These are phyloP conservation scores for Magnusiomyces ingens DNA, from an alignment of 1,139 yeast genomes.

Conservation along the genomic window DNA sequence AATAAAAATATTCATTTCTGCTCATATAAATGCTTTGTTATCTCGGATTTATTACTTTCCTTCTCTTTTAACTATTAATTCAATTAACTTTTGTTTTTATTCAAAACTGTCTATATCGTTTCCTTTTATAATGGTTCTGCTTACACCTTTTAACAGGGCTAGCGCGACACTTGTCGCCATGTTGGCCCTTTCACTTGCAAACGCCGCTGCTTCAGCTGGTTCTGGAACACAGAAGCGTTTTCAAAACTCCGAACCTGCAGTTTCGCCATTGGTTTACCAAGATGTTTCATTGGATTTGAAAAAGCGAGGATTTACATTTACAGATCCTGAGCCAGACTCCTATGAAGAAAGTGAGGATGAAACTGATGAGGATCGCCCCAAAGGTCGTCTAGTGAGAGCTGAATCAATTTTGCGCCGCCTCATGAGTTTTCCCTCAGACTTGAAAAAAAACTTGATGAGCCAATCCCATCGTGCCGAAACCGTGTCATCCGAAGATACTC, in stretches of 20 bases:
- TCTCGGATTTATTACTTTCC: background rate
- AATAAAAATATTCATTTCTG: too few relatives aligned
- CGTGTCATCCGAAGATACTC: background rate
- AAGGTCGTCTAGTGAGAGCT: background rate
- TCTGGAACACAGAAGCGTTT: background rate
- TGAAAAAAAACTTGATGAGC: too few relatives aligned
- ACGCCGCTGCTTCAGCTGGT: background rate
- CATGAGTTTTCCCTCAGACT: background rate
- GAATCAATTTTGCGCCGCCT: background rate
- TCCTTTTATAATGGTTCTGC: background rate
- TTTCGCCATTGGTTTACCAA: background rate
- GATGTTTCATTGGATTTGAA: background rate
- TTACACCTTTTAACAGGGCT: background rate
- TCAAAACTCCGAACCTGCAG: background rate
- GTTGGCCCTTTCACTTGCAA: too few relatives aligned
- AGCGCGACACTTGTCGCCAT: background rate
- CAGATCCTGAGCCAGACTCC: background rate
- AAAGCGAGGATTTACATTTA: background rate
- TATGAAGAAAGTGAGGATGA: background rate
- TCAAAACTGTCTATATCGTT: background rate
- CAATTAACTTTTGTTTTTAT: background rate
- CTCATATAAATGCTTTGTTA: background rate
- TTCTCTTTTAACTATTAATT: background rate
- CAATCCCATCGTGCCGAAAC: too few relatives aligned
- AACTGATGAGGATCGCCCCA: background rate